phyloP scores from a whole-genome alignment of 805 yeast genomes.

The Yamadazyma ubonensis region DNA sequence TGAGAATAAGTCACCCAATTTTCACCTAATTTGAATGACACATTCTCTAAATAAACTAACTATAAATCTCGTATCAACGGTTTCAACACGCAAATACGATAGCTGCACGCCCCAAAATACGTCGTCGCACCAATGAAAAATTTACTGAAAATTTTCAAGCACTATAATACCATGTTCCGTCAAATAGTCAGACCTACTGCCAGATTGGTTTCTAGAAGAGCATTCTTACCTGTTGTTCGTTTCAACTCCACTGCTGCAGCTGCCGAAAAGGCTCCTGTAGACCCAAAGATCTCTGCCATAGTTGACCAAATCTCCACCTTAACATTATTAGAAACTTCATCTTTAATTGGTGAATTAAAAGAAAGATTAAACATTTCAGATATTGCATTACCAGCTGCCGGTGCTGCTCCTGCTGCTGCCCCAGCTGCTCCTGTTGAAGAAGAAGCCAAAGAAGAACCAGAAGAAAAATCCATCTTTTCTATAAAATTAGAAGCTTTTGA shows the following conservation, averaged over 20 bases:
- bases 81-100: not conserved
- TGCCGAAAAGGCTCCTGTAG: constrained; percentile 53
- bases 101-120: not conserved
- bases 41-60: too few species aligned
- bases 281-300: constrained; percentile 82
- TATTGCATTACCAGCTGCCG: constrained; percentile 77
- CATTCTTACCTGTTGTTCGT: constrained; percentile 29
- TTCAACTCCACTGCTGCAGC: constrained; percentile 48
- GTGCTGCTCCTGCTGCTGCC: constrained; percentile 54
- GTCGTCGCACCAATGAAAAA: constrained; percentile 8
- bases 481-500: constrained; percentile 92
- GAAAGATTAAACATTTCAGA: constrained; percentile 89
- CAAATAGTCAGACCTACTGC: constrained; percentile 38
- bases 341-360: constrained; percentile 76
- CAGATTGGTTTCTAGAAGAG: constrained; percentile 31
- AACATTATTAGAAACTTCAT: constrained; percentile 91
- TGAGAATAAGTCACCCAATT: too few species aligned
- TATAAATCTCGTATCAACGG: not conserved
- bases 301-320: constrained; percentile 89
- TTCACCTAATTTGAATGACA: too few species aligned
- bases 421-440: constrained; percentile 73
- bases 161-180: constrained; percentile 26
- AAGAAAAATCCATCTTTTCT: constrained; percentile 91
- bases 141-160: constrained; percentile 8
- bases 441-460: constrained; percentile 71